These are phyloP conservation scores for Leishmania tropica DNA, from an alignment of 208 protist species.

Conservation along the genomic window DNA sequence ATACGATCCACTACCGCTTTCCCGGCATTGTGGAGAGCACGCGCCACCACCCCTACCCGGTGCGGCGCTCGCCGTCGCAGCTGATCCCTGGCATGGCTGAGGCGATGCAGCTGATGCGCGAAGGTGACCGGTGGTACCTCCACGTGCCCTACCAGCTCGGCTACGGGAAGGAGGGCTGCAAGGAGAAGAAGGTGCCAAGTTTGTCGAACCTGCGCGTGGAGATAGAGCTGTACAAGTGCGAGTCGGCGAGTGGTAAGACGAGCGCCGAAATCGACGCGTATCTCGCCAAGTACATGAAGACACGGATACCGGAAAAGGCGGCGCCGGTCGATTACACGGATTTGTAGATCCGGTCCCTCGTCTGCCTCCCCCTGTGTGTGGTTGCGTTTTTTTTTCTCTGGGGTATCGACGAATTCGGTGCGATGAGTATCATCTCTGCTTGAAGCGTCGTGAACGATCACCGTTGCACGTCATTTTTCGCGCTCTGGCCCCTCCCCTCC, in stretches of 20 bases:
- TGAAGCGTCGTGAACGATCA: neutral
- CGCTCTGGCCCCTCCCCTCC: neutral
- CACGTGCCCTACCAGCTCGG: slow-evolving; percentile 73
- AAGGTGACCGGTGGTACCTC: slow-evolving; percentile 80
- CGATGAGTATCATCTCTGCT: neutral
- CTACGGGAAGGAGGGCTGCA: slow-evolving; percentile 61
- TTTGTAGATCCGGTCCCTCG: slow-evolving; percentile 25
- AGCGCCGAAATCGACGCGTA: slow-evolving; percentile 60
- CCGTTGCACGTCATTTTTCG: neutral
- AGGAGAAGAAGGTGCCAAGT: slow-evolving; percentile 39
- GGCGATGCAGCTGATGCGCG: slow-evolving; percentile 87
- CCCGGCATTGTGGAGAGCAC: slow-evolving; percentile 62
- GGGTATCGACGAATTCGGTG: too few relatives aligned
- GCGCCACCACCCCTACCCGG: slow-evolving; percentile 48
- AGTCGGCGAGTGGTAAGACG: slow-evolving; percentile 44
- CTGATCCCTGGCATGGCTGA: slow-evolving; percentile 70
- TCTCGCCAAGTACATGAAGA: slow-evolving; percentile 49
- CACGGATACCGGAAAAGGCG: slow-evolving; percentile 40
- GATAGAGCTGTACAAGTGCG: slow-evolving; percentile 64
- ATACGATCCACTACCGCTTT: slow-evolving; percentile 59
- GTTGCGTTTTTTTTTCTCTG: too few relatives aligned
- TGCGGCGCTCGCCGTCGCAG: slow-evolving; percentile 50
- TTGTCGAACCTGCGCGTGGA: slow-evolving; percentile 63
- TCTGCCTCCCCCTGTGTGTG: too few relatives aligned
- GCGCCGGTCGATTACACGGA: slow-evolving; percentile 32